Evolutionary conservation across 1,139 yeast species (phyloP), one percentile per base, ranked within the genome.

Genomic region (Geotrichum restrictum): DNA sequence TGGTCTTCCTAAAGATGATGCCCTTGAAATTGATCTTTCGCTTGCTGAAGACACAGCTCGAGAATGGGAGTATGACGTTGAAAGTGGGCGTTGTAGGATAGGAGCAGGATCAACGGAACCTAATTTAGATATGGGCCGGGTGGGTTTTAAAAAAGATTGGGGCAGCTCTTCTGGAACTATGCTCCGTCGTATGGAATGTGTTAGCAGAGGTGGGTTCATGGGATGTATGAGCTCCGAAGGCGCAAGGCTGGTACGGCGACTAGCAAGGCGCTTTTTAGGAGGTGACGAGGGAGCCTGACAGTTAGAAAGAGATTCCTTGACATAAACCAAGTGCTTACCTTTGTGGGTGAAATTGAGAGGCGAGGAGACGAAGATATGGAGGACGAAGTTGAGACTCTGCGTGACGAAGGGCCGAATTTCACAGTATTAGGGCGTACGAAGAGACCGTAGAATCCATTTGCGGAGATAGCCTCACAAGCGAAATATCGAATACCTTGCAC

Each of bases 401-500:
- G 21, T 14, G 45, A 13, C 3, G 42, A 36, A 4, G 24, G 5
- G 21, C 21, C 32, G 8, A 19, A 5, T 11, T 49, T 37, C 18
- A 54, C 18, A 19, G 33, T 37, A 16, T 48, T 57, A 1, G 66
- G 65, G 8, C 67, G 55, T 8, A 70, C 64, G 59, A 71, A 70
- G 14, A 71, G 59, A 2, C 96, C 96, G 64, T 77, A 74, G n/a
- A 57, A 64, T 3, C 45, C 48, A 8, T 53, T 55, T 1, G 53
- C 52, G 13, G 24, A 40, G 21, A 32, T 43, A 4, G 55, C 51
- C 10, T 61, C 59, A 49, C 87, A 76, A 1, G 72, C 68, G 60
- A 88, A 87, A 64, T 87, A 87, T 45, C 71, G 60, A 0, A 72
- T 68, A 0, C 84, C 88, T 21, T 78, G 72, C 0, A 87, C 80